Conservation (phyloP, 192 early-diverging fungal species). For the Backusella tarrabulga region DNA sequence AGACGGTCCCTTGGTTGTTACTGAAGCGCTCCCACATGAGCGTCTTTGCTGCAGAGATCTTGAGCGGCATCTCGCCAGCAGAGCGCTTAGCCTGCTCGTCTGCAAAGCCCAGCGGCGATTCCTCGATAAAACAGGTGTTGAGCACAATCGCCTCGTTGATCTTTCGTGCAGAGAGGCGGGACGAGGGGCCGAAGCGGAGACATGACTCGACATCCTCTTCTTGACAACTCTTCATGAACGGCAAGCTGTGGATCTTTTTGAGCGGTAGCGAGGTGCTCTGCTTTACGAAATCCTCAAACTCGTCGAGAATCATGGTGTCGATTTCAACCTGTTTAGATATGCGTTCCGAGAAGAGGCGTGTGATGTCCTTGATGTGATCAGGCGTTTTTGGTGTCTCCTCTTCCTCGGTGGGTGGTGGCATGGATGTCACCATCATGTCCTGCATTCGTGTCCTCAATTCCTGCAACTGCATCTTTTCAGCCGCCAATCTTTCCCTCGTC, state of each 20-base stretch:
- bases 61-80: slow-evolving; percentile 41
- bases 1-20: slow-evolving; percentile 33
- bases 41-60: slow-evolving; percentile 49
- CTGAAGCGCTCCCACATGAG: slow-evolving; percentile 55
- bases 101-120: slow-evolving; percentile 58
- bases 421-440: slow-evolving; percentile 47
- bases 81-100: slow-evolving; percentile 45
- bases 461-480: slow-evolving; percentile 81
- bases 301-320: slow-evolving; percentile 74
- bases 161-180: slow-evolving; percentile 86
- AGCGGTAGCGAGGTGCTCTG: slow-evolving; percentile 62
- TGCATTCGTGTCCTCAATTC: slow-evolving; percentile 85
- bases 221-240: slow-evolving; percentile 86
- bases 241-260: slow-evolving; percentile 71
- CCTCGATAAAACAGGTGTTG: slow-evolving; percentile 90
- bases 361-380: slow-evolving; percentile 16
- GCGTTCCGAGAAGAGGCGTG: slow-evolving; percentile 5
- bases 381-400: neutral
- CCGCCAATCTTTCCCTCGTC: slow-evolving; percentile 59
- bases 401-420: neutral
- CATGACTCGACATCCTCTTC: slow-evolving; percentile 92
- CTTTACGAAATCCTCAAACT: slow-evolving; percentile 87
- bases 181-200: slow-evolving; percentile 89
- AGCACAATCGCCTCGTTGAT: slow-evolving; percentile 86
- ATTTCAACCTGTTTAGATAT: slow-evolving; percentile 38